Conservation (phyloP, 2,329 filamentous ascomycete species). For the Aspergillus unguis region DNA sequence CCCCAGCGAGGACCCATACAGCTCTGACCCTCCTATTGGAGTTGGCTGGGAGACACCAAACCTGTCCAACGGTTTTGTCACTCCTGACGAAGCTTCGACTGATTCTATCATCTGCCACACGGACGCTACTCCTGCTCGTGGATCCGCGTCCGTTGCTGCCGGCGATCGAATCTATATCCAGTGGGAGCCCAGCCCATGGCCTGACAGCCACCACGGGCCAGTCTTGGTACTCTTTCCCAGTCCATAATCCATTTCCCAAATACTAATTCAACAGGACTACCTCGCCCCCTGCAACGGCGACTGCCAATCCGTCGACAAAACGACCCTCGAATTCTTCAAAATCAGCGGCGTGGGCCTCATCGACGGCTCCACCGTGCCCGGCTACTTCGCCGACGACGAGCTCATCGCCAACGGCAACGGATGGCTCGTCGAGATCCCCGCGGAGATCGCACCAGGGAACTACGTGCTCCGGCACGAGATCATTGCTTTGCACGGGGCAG, state of each 20-base stretch:
- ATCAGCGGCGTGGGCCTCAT: constrained; percentile 55
- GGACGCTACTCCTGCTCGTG: constrained; percentile 47
- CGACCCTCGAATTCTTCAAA: constrained; percentile 57
- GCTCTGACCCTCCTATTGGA: constrained; percentile 33
- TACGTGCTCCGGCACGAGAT: constrained; percentile 53
- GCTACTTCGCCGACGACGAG: constrained; percentile 53
- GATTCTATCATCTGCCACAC: constrained; percentile 60
- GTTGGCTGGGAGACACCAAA: constrained; percentile 54
- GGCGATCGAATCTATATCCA: constrained; percentile 56
- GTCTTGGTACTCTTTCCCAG: neutral
- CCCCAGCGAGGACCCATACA: constrained; percentile 30
- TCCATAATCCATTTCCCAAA: neutral
- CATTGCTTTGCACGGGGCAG: constrained; percentile 48
- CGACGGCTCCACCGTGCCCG: constrained; percentile 38
- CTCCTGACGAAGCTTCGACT: constrained; percentile 34
- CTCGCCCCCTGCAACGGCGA: constrained; percentile 55
- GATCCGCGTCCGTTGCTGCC: constrained; percentile 53
- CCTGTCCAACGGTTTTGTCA: constrained; percentile 49
- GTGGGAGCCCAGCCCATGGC: constrained; percentile 58
- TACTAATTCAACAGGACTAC: constrained; percentile 53
- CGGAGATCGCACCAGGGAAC: constrained; percentile 45
- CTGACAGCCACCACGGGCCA: constrained; percentile 58
- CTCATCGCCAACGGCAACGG: constrained; percentile 49
- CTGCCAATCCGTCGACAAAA: constrained; percentile 52
- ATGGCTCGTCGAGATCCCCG: constrained; percentile 45